These are phyloP conservation scores for Tricharina praecox DNA, from an alignment of 495 filamentous ascomycete species.

Conservation along the genomic window DNA sequence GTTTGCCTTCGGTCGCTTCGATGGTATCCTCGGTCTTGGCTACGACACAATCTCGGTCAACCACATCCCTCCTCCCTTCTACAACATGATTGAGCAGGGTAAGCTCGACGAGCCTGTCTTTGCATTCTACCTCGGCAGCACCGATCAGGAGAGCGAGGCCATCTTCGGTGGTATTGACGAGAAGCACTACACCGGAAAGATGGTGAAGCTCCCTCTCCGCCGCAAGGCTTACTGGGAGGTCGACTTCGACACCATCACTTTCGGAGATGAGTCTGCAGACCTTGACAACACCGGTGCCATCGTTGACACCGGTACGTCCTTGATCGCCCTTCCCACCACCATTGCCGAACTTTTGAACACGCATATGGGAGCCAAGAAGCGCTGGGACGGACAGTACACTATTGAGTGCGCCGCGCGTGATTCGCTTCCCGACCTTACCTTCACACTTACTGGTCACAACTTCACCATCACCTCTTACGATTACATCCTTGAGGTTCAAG, in stretches of 20 bases:
- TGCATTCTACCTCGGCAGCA: conserved; percentile 81
- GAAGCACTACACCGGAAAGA: conserved; percentile 70
- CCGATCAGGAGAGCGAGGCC: conserved; percentile 64
- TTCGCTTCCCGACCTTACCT: conserved; percentile 69
- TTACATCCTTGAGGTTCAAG: conserved; percentile 91
- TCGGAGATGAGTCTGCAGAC: conserved; percentile 66
- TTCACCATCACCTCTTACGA: conserved; percentile 80
- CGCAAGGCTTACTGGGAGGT: conserved; percentile 99
- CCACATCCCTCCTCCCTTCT: conserved; percentile 84
- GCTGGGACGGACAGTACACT: conserved; percentile 84
- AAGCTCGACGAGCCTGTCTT: conserved; percentile 85
- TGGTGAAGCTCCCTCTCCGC: conserved; percentile 81
- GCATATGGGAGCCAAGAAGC: conserved; percentile 95
- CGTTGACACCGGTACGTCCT: conserved; percentile 93
- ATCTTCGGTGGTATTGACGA: conserved; percentile 85
- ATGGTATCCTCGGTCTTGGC: conserved; percentile 91
- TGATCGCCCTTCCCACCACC: conserved; percentile 69
- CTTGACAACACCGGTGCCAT: conserved; percentile 90
- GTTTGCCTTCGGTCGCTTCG: conserved; percentile 95
- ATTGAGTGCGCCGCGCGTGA: conserved; percentile 77
- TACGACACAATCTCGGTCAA: conserved; percentile 95
- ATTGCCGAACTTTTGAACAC: conserved; percentile 94
- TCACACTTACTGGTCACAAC: conserved; percentile 72
- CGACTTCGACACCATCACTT: conserved; percentile 77
- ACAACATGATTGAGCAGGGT: conserved; percentile 80